Base-by-base conservation (phyloP, 2,329 filamentous ascomycete species). In the Elsinoe australis region DNA sequence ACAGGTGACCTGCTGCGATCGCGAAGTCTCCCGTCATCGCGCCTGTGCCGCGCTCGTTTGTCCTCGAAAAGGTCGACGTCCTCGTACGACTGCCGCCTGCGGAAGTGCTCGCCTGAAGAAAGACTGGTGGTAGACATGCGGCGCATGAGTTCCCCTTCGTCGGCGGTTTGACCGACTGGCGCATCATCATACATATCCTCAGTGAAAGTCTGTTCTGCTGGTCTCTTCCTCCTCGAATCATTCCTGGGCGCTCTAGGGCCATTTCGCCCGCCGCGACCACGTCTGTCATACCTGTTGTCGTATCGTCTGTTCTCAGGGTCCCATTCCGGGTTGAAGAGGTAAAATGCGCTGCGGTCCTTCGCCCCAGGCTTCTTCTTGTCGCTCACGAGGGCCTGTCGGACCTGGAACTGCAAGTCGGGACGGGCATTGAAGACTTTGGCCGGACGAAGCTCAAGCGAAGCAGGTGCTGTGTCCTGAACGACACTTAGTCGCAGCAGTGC, bases 271-370 rank as follows among this genome's bases (percentile, higher is more conserved):
- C 68, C 68, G 19, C 68, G 66, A 44, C 66, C 64, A 19, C 59
- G 59, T 18, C 62, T 58, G 38, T 65, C 64, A 15, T 51, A 47
- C 15, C 45, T 18, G 28, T 47, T 49, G 15, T 62, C 56, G 8
- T 62, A 56, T 24, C 63, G 71, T 46, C 79, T 77, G 67, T 86
- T 87, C 56, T 82, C 81, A 2, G 84, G 87, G 59, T 95, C 89
- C 61, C 88, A 80, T 57, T 95, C 86, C 1, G 90, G 90, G 58
- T 96, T 86, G 59, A 92, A 76, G 28, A 95, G 79, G 63, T 98
- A 98, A 69, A 94, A 96, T 9, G 87, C 78, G 66, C 90, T 96
- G 52, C 85, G 77, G 44, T 83, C 76, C 8, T 87, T 79, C 1
- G 92, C 90, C 32, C 86, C 83, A 34, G 72, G 77, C 58, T 80